Conservation (phyloP, 768 basidiomycete genomes). For the Hericium rajendrae region DNA sequence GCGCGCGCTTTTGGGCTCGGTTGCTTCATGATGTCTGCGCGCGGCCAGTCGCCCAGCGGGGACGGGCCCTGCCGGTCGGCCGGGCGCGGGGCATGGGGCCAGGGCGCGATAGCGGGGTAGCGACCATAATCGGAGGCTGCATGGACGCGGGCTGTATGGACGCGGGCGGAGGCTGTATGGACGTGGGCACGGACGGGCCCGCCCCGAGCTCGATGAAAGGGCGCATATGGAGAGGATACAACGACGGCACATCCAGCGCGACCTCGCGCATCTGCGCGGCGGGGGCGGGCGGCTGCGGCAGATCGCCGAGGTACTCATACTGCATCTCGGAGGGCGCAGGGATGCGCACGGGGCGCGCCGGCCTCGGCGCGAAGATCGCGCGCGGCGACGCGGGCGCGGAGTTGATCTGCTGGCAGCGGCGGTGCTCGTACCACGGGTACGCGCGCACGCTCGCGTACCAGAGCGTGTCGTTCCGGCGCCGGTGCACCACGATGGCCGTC, state of each 20-base stretch:
- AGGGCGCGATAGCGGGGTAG: background rate
- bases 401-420: constrained; percentile 1
- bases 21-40: constrained; percentile 12
- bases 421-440: constrained; percentile 8
- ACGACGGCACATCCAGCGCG: background rate
- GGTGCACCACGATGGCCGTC: constrained; percentile 5
- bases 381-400: constrained; percentile 1
- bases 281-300: background rate
- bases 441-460: constrained; percentile 8
- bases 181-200: background rate
- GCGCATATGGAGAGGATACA: constrained; percentile 8
- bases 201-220: background rate
- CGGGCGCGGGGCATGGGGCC: background rate
- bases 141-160: background rate
- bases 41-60: constrained; percentile 13
- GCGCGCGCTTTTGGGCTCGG: background rate
- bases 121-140: background rate
- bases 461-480: constrained; percentile 1
- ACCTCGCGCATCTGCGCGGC: background rate
- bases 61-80: background rate
- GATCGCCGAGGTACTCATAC: background rate
- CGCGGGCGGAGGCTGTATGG: background rate
- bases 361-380: constrained; percentile 7
- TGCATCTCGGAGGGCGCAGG: background rate
- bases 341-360: constrained; percentile 7